A percentile compares a stretch with the other conserved stretches of the same genome.
phyloP scores from a whole-genome alignment of 2,329 filamentous ascomycete species.

The Neurospora crassa region DNA sequence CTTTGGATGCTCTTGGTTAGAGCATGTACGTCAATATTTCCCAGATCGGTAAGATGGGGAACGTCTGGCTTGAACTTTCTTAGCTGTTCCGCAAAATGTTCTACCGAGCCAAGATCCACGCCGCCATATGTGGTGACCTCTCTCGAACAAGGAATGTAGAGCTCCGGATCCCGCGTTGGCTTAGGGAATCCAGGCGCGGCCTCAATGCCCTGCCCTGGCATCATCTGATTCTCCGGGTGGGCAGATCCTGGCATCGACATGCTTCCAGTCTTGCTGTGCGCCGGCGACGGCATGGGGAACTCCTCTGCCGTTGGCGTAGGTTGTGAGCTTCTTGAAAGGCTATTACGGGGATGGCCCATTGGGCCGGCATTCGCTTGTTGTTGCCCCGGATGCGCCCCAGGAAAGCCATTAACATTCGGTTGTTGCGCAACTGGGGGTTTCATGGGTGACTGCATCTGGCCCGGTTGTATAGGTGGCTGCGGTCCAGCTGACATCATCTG shows the following conservation, averaged over 20 bases:
- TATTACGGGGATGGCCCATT: slow-evolving; percentile 39
- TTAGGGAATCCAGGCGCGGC: slow-evolving; percentile 20
- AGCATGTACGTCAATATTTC: slow-evolving; percentile 81
- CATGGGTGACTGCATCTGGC: slow-evolving; percentile 27
- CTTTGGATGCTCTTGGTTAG: slow-evolving; percentile 84
- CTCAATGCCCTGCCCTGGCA: slow-evolving; percentile 11
- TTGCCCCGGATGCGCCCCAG: slow-evolving; percentile 32
- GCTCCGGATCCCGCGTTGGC: slow-evolving; percentile 36
- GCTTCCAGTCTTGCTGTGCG: slow-evolving; percentile 31
- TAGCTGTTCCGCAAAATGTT: slow-evolving; percentile 57
- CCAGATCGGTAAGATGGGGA: slow-evolving; percentile 67
- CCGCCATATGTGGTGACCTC: slow-evolving; percentile 58
- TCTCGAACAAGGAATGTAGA: slow-evolving; percentile 46
- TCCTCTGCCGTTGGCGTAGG: slow-evolving; percentile 29
- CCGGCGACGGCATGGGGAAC: slow-evolving; percentile 36
- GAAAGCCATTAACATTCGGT: slow-evolving; percentile 38
- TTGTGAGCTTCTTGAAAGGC: slow-evolving; percentile 42
- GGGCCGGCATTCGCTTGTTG: slow-evolving; percentile 34
- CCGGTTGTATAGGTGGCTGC: slow-evolving; percentile 28
- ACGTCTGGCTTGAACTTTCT: slow-evolving; percentile 62
- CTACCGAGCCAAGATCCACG: slow-evolving; percentile 56
- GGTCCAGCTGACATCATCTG: not conserved
- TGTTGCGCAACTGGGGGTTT: slow-evolving; percentile 39
- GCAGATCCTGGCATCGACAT: slow-evolving; percentile 29
- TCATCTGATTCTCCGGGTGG: slow-evolving; percentile 22